Evolutionary conservation across 345 rosid species (phyloP), one percentile per base, ranked within the genome.

Genomic region (Durio zibethinus): DNA sequence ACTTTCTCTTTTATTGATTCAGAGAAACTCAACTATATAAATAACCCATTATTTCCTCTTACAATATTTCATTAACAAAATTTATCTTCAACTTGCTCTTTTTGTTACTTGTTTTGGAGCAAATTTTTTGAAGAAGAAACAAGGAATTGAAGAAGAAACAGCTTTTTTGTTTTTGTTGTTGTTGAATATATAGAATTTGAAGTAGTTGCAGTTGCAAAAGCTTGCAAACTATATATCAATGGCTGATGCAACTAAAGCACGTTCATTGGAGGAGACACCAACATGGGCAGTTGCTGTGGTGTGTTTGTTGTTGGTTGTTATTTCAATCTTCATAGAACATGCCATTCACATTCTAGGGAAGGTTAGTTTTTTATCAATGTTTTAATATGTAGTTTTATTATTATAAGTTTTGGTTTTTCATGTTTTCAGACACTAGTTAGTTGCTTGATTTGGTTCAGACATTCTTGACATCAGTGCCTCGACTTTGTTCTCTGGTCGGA

Each of bases 251-350:
- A 10, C 0, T 36, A 75, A 83, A 78, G 90, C 85, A 59, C 77
- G 91, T 25, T 64, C 91, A 47, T 40, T 95, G 62, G 91, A 88
- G 76, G 69, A 87, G 48, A 95, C 99, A 2, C 88, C 99, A 38
- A 95, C 99, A 10, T 95, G 99, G 99, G 94, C 98, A 33, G 88
- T 95, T 73, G 98, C 99, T 62, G 87, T 82, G 62, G 98, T 95
- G 56, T 92, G 90, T 80, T 86, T 91, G 71, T 92, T 84, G 60
- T 63, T 95, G 81, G 76, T 95, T 76, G 84, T 81, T 69, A 82
- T 93, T 66, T 95, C 99, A 42, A 87, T 95, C 76, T 15, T 87
- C 82, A 86, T 93, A 15, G 99, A 95, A 76, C 91, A 85, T 71
- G 50, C 82, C 72, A 77, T 93, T 74, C 98, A 95, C 80, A 59